Percentiles rank a stretch among this genome's conserved stretches.
Evolutionary conservation across 2,329 filamentous ascomycete genomes (phyloP).

Genomic region (Colletotrichum endophyticum): DNA sequence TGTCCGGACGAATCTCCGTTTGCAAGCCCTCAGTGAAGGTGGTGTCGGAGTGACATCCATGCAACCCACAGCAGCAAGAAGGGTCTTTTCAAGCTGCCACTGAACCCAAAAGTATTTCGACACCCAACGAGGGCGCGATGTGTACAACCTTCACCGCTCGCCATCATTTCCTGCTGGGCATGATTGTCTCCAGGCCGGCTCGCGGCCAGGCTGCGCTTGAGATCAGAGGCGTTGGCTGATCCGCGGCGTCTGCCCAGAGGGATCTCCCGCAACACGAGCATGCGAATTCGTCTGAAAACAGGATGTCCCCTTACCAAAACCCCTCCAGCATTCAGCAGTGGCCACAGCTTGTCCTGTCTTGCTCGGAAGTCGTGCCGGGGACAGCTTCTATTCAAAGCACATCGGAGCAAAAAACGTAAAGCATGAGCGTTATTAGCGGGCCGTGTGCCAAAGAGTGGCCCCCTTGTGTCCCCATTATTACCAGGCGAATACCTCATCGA

Average conservation of each 20-base stretch:
- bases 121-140: neutral
- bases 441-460: neutral
- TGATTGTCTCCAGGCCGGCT: neutral
- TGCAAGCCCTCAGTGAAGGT: neutral
- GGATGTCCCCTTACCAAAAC: neutral
- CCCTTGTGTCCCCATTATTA: neutral
- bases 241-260: neutral
- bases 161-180: neutral
- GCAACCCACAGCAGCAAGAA: neutral
- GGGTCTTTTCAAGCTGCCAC: neutral
- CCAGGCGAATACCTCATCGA: neutral
- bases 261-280: conserved; percentile 6
- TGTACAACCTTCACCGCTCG: neutral
- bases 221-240: neutral
- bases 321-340: neutral
- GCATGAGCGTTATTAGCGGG: neutral
- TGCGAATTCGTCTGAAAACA: neutral
- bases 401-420: neutral
- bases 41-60: neutral
- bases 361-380: neutral
- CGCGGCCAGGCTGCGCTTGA: neutral
- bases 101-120: neutral
- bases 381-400: conserved; percentile 9
- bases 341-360: neutral
- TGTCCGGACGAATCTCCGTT: neutral